Percentiles rank a stretch among this genome's conserved stretches.
phyloP scores from a whole-genome alignment of 108 stramenopile species.

The Nitzschia putrida region DNA sequence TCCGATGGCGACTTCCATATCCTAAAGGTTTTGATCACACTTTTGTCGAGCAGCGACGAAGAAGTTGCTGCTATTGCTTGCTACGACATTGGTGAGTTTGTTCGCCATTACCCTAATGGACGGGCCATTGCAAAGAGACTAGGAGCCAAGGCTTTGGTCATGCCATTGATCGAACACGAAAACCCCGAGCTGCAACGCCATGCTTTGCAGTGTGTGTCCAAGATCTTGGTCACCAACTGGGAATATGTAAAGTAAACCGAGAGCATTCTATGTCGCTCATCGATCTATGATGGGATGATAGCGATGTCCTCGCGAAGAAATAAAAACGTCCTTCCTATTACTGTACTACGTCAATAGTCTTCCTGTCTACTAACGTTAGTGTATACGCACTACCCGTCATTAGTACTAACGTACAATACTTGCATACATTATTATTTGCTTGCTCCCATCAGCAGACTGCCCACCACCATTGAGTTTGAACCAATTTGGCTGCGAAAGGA shows the following conservation, averaged over 20 bases:
- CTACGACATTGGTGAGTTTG: conserved; percentile 97
- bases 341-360: too few relatives aligned
- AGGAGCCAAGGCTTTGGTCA: conserved; percentile 93
- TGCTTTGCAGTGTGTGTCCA: conserved; percentile 93
- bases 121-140: conserved; percentile 82
- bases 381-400: too few relatives aligned
- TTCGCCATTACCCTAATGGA: conserved; percentile 95
- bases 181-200: conserved; percentile 92
- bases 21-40: conserved; percentile 79
- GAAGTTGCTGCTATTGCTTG: conserved; percentile 94
- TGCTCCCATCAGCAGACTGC: too few relatives aligned
- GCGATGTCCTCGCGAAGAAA: too few relatives aligned
- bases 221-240: conserved; percentile 96
- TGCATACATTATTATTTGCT: too few relatives aligned
- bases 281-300: too few relatives aligned
- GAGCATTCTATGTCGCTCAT: background rate
- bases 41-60: conserved; percentile 80
- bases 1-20: conserved; percentile 74
- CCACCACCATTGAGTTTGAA: too few relatives aligned
- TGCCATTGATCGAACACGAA: conserved; percentile 92
- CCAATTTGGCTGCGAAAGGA: too few relatives aligned
- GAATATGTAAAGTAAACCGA: conserved; percentile 56
- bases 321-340: too few relatives aligned
- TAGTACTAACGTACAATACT: too few relatives aligned
- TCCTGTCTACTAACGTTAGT: too few relatives aligned